Conservation (phyloP, 2,329 filamentous ascomycete species). For the Clarireedia hainanense region DNA sequence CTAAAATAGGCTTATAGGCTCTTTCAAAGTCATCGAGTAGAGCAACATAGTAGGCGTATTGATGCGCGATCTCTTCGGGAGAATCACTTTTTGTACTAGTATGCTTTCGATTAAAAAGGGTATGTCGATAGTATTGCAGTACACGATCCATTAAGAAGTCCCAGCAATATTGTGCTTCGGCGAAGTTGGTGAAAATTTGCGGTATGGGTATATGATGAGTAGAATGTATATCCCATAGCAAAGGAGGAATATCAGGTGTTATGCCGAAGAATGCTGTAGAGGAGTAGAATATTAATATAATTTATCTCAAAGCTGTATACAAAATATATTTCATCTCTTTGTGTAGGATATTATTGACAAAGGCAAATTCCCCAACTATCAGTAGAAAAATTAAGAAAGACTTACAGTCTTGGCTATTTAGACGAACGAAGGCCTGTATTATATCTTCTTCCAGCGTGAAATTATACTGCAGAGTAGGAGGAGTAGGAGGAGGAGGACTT, state of each 20-base stretch:
- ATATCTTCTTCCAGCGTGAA: constrained; percentile 24
- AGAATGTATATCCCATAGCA: constrained; percentile 26
- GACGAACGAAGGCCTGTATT: constrained; percentile 23
- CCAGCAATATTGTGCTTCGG: constrained; percentile 23
- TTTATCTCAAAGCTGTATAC: no score
- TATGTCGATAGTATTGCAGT: constrained; percentile 23
- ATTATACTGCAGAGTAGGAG: constrained; percentile 20
- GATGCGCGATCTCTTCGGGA: constrained; percentile 10
- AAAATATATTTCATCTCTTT: no score
- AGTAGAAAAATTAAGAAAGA: not conserved
- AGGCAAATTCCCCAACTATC: no score
- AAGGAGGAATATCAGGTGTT: constrained; percentile 20
- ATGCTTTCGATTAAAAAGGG: constrained; percentile 19
- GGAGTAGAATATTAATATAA: not conserved
- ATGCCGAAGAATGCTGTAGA: constrained; percentile 21
- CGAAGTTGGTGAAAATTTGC: constrained; percentile 17
- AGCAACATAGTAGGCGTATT: constrained; percentile 13
- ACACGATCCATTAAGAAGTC: constrained; percentile 26
- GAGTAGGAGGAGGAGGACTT: constrained; percentile 6
- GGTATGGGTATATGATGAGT: constrained; percentile 23
- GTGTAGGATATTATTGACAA: no score
- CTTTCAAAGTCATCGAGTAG: constrained; percentile 18
- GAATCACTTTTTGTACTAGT: constrained; percentile 14
- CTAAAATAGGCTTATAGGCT: constrained; percentile 23
- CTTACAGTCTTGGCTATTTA: constrained; percentile 19